phyloP scores from a whole-genome alignment of 2,329 filamentous ascomycete genomes.

The Eurotiales sp. region DNA sequence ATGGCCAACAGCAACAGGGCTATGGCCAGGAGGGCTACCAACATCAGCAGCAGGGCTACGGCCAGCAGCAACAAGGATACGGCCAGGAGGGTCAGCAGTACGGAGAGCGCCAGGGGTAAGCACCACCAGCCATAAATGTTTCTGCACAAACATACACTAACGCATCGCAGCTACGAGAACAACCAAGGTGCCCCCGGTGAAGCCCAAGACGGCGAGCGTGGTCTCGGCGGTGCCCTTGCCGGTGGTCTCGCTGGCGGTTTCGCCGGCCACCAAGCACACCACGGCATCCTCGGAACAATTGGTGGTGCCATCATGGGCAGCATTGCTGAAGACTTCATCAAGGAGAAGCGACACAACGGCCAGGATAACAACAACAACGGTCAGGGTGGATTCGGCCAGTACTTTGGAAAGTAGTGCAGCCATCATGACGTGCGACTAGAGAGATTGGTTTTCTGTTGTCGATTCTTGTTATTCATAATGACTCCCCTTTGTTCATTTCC shows the following conservation, averaged over 20 bases:
- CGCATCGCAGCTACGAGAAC: constrained; percentile 5
- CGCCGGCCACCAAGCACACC: constrained; percentile 45
- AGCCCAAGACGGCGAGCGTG: constrained; percentile 44
- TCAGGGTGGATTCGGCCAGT: constrained; percentile 30
- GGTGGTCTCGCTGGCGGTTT: constrained; percentile 46
- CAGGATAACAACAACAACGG: constrained; percentile 20
- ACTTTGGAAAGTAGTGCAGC: constrained; percentile 33
- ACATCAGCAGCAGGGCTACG: constrained; percentile 20
- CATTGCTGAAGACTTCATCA: constrained; percentile 44
- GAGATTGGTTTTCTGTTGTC: background rate
- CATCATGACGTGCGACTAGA: background rate
- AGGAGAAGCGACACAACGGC: constrained; percentile 35
- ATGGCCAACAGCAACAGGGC: constrained; percentile 15
- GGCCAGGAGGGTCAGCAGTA: constrained; percentile 17
- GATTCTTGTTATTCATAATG: too few species aligned
- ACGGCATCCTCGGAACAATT: constrained; percentile 47
- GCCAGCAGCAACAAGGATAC: constrained; percentile 22
- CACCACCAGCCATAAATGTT: too few species aligned
- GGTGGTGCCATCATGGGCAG: constrained; percentile 47
- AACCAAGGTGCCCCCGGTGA: constrained; percentile 32
- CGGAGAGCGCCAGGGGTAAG: constrained; percentile 12
- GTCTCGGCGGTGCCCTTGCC: constrained; percentile 44
- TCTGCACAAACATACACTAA: background rate
- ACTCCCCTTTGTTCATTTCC: too few species aligned
- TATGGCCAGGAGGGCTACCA: constrained; percentile 8